Evolutionary conservation across 2,329 filamentous ascomycete genomes (phyloP).

Genomic region (Cladosporium sp.): DNA sequence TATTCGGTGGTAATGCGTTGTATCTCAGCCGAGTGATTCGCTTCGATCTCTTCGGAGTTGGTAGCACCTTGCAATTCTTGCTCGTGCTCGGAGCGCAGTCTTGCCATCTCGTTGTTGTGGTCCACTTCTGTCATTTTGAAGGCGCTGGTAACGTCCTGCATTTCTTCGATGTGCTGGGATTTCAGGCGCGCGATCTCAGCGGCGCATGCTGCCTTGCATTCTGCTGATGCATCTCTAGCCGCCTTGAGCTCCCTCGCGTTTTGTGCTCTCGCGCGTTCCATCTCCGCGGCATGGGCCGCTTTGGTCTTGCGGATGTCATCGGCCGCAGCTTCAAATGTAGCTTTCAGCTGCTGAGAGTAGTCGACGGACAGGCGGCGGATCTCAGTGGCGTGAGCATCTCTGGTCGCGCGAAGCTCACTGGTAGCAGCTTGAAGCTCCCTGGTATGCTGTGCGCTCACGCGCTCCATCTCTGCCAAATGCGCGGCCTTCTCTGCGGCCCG

Average conservation of each 20-base stretch:
- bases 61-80: constrained; percentile 1
- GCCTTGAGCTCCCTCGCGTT: constrained; percentile 18
- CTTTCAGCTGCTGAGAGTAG: constrained; percentile 16
- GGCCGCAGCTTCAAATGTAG: constrained; percentile 13
- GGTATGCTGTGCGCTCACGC: constrained; percentile 4
- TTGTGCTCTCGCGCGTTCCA: not conserved
- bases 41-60: constrained; percentile 15
- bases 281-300: constrained; percentile 26
- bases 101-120: constrained; percentile 1
- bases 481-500: constrained; percentile 21
- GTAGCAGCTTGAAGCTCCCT: constrained; percentile 17
- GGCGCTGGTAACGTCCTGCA: constrained; percentile 20
- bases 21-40: constrained; percentile 8
- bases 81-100: constrained; percentile 7
- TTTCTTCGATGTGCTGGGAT: constrained; percentile 22
- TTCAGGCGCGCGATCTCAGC: constrained; percentile 28
- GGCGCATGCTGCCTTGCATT: constrained; percentile 26
- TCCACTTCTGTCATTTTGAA: constrained; percentile 23
- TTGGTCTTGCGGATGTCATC: constrained; percentile 19
- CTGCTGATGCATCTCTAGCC: constrained; percentile 15
- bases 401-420: constrained; percentile 23
- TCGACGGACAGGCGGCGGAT: constrained; percentile 13
- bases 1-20: constrained; percentile 15
- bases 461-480: constrained; percentile 19
- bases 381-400: constrained; percentile 16